phyloP scores from a whole-genome alignment of 257 asterid genomes.

The Fraxinus anomala region DNA sequence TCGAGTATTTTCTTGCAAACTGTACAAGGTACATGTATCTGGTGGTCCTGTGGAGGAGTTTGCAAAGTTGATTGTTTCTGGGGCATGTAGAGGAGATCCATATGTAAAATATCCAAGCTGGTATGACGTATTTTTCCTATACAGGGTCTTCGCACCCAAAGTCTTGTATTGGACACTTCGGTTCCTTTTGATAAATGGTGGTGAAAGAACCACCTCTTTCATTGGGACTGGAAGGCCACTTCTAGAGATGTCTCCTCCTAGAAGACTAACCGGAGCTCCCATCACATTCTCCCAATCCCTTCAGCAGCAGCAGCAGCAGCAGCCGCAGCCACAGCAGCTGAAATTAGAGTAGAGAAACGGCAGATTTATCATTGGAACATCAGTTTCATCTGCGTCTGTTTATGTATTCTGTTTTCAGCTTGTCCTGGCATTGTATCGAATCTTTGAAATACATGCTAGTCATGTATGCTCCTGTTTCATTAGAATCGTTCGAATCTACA shows the following conservation, averaged over 20 bases:
- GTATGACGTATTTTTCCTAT: constrained; percentile 76
- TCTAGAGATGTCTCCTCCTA: constrained; percentile 43
- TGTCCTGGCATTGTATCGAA: not conserved
- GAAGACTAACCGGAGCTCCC: constrained; percentile 26
- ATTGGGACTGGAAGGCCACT: constrained; percentile 78
- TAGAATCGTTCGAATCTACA: too few relatives aligned
- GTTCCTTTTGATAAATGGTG: constrained; percentile 50
- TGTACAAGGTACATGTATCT: constrained; percentile 57
- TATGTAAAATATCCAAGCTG: constrained; percentile 84
- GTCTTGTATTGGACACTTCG: constrained; percentile 78
- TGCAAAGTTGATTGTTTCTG: constrained; percentile 72
- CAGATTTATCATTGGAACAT: not conserved
- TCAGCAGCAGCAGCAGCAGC: constrained; percentile 21
- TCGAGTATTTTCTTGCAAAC: not conserved
- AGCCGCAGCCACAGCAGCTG: constrained; percentile 32
- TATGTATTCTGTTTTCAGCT: not conserved
- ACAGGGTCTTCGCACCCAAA: constrained; percentile 77
- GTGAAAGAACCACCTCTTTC: constrained; percentile 58
- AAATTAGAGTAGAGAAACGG: constrained; percentile 35
- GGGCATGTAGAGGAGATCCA: constrained; percentile 80
- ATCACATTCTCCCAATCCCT: constrained; percentile 27
- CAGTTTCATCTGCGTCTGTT: not conserved
- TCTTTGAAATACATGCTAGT: too few relatives aligned
- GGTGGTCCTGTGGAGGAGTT: constrained; percentile 84
- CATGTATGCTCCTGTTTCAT: too few relatives aligned